A percentile compares a stretch with the other conserved stretches of the same genome.
These are phyloP conservation scores for Kurtzmaniella natalensis DNA, from an alignment of 1,139 yeast species.

Conservation along the genomic window DNA sequence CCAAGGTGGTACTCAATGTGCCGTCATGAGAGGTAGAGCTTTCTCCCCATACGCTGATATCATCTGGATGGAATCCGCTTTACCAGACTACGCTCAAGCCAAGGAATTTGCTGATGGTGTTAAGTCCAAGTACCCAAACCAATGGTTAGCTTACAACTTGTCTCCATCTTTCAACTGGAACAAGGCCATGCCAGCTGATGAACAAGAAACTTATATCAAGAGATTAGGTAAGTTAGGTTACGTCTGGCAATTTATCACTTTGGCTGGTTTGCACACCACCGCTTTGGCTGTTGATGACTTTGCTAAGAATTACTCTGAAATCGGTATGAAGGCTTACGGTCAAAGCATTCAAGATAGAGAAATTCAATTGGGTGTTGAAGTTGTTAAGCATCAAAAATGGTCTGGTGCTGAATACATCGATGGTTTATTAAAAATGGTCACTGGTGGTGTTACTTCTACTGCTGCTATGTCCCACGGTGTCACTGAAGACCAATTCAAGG, in stretches of 20 bases:
- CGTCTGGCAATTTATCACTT: constrained; percentile 97
- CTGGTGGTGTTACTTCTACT: constrained; percentile 93
- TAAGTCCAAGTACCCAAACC: constrained; percentile 73
- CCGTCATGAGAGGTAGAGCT: constrained; percentile 95
- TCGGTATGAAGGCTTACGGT: constrained; percentile 96
- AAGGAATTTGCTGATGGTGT: constrained; percentile 93
- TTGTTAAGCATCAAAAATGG: constrained; percentile 98
- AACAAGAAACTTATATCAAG: constrained; percentile 86
- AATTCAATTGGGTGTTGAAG: constrained; percentile 87
- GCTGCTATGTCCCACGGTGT: constrained; percentile 99
- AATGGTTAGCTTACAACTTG: constrained; percentile 94
- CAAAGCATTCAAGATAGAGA: constrained; percentile 82
- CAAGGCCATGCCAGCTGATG: constrained; percentile 81
- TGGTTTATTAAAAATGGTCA: constrained; percentile 80
- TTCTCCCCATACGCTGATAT: constrained; percentile 93
- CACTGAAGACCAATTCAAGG: constrained; percentile 92
- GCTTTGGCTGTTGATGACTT: constrained; percentile 90
- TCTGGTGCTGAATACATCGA: constrained; percentile 98
- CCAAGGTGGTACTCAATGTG: constrained; percentile 96
- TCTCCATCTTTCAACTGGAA: constrained; percentile 99
- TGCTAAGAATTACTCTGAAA: constrained; percentile 69
- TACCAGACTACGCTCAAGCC: constrained; percentile 92
- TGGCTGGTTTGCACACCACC: constrained; percentile 95
- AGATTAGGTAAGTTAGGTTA: constrained; percentile 88
- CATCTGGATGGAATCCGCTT: constrained; percentile 98